Conservation (phyloP, 345 rosid genomes). For the Boechera divaricarpa region DNA sequence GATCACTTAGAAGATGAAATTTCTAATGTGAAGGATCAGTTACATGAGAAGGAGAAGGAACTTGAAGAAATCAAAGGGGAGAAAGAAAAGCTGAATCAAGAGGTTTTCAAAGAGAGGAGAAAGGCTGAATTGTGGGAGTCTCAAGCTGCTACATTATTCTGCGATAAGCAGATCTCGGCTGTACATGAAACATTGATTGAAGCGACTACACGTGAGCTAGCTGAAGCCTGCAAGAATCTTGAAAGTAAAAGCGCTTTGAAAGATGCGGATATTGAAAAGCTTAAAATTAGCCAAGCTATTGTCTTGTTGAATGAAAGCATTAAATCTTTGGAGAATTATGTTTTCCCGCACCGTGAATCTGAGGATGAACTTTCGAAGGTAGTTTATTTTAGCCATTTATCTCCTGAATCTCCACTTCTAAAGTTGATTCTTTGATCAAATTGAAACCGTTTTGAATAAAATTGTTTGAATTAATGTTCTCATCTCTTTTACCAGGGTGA, state of each 20-base stretch:
- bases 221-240: slow-evolving; percentile 51
- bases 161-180: slow-evolving; percentile 54
- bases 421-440: neutral
- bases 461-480: slow-evolving; percentile 15
- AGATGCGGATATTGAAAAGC: slow-evolving; percentile 51
- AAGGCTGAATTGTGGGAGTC: slow-evolving; percentile 63
- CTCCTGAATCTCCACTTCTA: neutral
- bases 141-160: slow-evolving; percentile 57
- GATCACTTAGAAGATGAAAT: slow-evolving; percentile 52
- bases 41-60: slow-evolving; percentile 53
- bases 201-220: slow-evolving; percentile 63
- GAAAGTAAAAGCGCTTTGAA: slow-evolving; percentile 48
- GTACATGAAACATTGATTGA: slow-evolving; percentile 60
- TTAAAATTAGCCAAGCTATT: slow-evolving; percentile 62
- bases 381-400: slow-evolving; percentile 30
- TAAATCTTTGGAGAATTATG: slow-evolving; percentile 65
- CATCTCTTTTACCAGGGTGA: slow-evolving; percentile 53
- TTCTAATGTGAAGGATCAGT: slow-evolving; percentile 46
- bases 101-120: slow-evolving; percentile 51
- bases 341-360: slow-evolving; percentile 42
- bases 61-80: slow-evolving; percentile 52
- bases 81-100: slow-evolving; percentile 57
- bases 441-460: neutral
- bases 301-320: slow-evolving; percentile 61
- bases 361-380: slow-evolving; percentile 55